Evolutionary conservation across 768 basidiomycete species (phyloP), one percentile per base, ranked within the genome.

Genomic region (Lentinula guzmanii): DNA sequence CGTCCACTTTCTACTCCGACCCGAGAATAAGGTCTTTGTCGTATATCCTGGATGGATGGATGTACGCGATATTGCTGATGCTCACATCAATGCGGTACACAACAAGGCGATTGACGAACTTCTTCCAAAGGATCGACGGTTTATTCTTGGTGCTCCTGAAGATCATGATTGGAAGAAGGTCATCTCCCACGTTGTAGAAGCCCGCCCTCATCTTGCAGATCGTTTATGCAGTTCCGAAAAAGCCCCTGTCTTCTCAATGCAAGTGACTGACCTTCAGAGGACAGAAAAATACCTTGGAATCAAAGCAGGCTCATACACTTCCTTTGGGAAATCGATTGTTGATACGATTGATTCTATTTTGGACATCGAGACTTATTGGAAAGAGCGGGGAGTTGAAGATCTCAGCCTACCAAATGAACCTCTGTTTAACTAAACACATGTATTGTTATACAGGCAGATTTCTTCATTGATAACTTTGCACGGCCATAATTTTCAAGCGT

Each of bases 271-370:
- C 6, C 31, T 46, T 4, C 21, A 28, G 15, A 52, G 41, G 53
- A 54, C 43, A 11, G 54, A 56, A 43, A 46, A 28, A 52, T 61
- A 55, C 37, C 58, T 59, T 37, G 61, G 61, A 39, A 50, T 61
- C 52, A 56, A 54, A 15, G 18, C 34, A 21, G 61, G 18, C 15
- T 54, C 52, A 5, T 61, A 61, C 37, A 56, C 18, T 16, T 52
- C 52, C 1, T 61, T 43, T 16, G 15, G 16, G 9, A 51, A 61
- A 11, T 42, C 41, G 6, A 35, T 61, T 10, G 43, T 61, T 11
- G 61, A 61, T 61, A 18, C 61, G 10, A 42, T 61, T n/a, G 61
- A 61, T 48, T 34, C 58, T 5, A 59, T 59, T 16, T 10, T 59
- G 58, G 45, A 48, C n/a, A 59, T 59, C 15, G 58, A 59, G 46